Base-by-base conservation (phyloP, 1,284 basidiomycete genomes). In the Moniliella sp. region DNA sequence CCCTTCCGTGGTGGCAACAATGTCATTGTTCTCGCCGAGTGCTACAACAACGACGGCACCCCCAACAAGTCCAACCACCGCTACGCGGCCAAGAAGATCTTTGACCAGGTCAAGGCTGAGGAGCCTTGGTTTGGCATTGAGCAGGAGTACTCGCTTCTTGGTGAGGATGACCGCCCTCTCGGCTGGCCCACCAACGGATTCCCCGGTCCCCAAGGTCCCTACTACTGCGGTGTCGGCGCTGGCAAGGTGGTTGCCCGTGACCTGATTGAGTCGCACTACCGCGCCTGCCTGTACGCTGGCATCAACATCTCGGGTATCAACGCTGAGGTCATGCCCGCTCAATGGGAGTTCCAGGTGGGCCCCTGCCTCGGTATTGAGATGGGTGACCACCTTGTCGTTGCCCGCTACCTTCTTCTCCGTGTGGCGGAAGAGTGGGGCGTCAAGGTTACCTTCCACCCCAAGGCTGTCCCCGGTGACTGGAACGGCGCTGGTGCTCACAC, bases 321-420 rank as follows among this genome's bases (percentile, higher is more conserved):
- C 65, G 91, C 91, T 46, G 91, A 97, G 68, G 91, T 97, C 52
- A 94, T 97, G 88, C 88, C 91, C 16, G 77, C 86, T 39, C 91
- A 97, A 66, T 94, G 86, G 86, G 88, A 97, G 68, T 97, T 91
- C 78, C 91, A 97, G 66, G 84, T 97, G 52, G 88, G 88, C 40
- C 88, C 88, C 25, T 94, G 88, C 61, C 76, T 79, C n/a, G 88
- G 88, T 46, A 93, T 97, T 64, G 72, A 79, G 48, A 91, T 97
- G 81, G 88, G 88, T 53, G 88, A 99, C 66, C 84, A 57, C 42
- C 45, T 59, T 36, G 43, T 42, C 35, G 43, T 59, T 5, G 53
- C 56, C 28, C 53, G 56, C 30, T 59, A 53, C 54, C 41, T 59
- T 27, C 44, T 59, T 32, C 33, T 43, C 39, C 50, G 56, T 19